Evolutionary conservation across 2,329 filamentous ascomycete species (phyloP).

Genomic region (Fusarium sublunatum): DNA sequence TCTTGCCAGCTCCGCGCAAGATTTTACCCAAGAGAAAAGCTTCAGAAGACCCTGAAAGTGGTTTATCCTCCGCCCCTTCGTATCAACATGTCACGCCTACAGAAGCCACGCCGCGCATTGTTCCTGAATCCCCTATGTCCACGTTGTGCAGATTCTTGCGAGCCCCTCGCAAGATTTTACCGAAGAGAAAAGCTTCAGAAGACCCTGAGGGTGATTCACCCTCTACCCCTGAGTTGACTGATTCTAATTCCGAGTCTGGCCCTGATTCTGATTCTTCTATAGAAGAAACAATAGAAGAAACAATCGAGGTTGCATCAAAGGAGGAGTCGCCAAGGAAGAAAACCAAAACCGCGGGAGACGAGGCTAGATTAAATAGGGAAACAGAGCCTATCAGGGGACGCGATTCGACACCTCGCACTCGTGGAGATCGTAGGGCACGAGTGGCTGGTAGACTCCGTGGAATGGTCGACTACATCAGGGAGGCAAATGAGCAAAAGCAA

Average conservation of each 20-base stretch:
- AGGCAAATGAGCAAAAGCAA: neutral
- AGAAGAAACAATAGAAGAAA: neutral
- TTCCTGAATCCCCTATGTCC: no score
- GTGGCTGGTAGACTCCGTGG: neutral
- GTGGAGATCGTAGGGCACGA: neutral
- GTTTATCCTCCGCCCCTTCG: neutral
- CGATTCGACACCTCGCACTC: neutral
- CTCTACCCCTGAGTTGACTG: neutral
- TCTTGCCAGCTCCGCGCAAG: no score
- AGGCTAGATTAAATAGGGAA: no score
- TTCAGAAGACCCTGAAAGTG: neutral
- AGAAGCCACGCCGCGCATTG: no score
- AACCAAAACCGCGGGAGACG: neutral
- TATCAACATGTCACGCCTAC: no score
- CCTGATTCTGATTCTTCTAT: slow-evolving; percentile 1
- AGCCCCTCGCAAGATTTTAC: no score
- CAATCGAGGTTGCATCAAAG: neutral
- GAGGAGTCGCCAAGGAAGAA: neutral
- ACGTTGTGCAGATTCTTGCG: no score
- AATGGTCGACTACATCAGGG: slow-evolving; percentile 5
- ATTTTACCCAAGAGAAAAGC: neutral
- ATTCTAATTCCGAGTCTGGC: neutral
- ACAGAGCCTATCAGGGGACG: neutral
- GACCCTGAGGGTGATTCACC: neutral
- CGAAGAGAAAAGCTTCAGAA: neutral